Evolutionary conservation across 2,329 filamentous ascomycete genomes (phyloP), one percentile per base, ranked within the genome.

Genomic region (Colletotrichum viniferum): DNA sequence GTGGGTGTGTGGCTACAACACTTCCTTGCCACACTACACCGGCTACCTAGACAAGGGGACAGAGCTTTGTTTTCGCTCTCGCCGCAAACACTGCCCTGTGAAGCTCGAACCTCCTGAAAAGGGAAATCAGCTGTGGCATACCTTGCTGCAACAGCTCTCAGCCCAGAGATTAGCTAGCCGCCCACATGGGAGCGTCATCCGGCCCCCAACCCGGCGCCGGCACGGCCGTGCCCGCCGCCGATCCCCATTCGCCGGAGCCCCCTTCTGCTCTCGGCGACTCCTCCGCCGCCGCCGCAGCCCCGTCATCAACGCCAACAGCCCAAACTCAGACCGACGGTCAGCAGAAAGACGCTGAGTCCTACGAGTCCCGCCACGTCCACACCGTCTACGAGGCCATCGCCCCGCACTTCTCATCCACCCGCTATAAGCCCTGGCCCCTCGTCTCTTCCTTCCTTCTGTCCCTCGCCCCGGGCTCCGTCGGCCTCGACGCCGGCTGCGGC

Each of bases 401-500:
- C 38, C 90, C 92, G 43, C 95, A 97, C 86, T 97, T 97, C 86
- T 96, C 94, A 14, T 92, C 93, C 18, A 96, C 95, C 26, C 91
- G 92, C 76, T 91, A 94, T 87, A 92, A 92, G 91, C 96, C 97
- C 76, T 99, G 97, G 97, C 97, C 97, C 26, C 93, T 97, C 79
- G 94, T 98, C 71, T 91, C 96, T 77, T 87, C 88, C 43, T 98
- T 98, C 83, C 90, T 98, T 43, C 86, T 88, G 65, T 86, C 87
- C 36, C 90, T 94, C 63, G 82, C 88, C 0, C 86, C 92, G 14
- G 96, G 96, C 30, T 90, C 94, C 65, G 86, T 98, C 71, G 97
- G 97, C 12, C 89, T 98, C 36, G 97, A 99, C 84, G 89, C 98
- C 72, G 97, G 97, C 76, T 98, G 97, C 85, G 97, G 97, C 75